Evolutionary conservation across 306 rosid species (phyloP).

Genomic region (Castanea sativa): DNA sequence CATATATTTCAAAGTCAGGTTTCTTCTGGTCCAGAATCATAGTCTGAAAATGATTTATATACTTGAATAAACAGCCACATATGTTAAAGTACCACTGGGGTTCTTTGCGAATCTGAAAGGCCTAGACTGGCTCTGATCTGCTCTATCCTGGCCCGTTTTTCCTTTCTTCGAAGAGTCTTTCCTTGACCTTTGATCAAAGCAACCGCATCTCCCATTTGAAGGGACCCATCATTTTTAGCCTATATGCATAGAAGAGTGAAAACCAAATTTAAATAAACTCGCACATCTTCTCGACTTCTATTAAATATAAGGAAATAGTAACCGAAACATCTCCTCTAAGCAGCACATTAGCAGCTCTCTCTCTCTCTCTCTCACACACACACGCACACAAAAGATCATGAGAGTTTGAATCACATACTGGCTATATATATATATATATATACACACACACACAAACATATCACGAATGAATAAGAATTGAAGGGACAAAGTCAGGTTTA

Average conservation of each 20-base stretch:
- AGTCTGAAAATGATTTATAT: background rate
- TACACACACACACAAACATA: no score
- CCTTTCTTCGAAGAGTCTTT: constrained; percentile 78
- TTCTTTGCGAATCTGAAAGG: constrained; percentile 96
- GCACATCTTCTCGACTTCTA: constrained; percentile 3
- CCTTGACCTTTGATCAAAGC: constrained; percentile 85
- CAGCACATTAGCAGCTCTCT: background rate
- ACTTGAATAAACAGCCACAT: background rate
- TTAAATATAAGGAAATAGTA: background rate
- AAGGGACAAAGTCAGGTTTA: no score
- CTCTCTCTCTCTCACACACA: background rate
- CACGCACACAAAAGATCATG: no score
- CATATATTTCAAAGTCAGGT: no score
- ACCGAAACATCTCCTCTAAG: background rate
- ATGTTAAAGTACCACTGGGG: constrained; percentile 63
- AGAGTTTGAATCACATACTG: no score
- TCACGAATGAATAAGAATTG: no score
- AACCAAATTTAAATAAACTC: constrained; percentile 18
- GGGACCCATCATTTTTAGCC: constrained; percentile 45
- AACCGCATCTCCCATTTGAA: constrained; percentile 86
- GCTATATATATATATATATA: no score
- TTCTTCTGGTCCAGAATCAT: background rate
- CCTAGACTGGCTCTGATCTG: constrained; percentile 99
- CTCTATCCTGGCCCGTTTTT: constrained; percentile 87
- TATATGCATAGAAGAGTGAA: constrained; percentile 20